Evolutionary conservation across 164 flowering plant species (phyloP).

Genomic region (Protea cynaroides): DNA sequence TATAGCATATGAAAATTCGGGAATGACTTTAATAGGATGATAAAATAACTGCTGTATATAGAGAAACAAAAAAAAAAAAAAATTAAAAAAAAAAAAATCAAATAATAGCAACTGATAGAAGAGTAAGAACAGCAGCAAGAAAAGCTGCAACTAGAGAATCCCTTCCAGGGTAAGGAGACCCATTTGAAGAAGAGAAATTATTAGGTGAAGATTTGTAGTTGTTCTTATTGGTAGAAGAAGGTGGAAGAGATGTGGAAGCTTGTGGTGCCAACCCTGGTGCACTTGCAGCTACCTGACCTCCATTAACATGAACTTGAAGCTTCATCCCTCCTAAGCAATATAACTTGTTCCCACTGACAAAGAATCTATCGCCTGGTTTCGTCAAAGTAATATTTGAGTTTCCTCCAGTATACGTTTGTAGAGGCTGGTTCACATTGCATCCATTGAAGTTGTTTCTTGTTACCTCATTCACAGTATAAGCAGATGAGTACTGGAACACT

Average conservation of each 20-base stretch:
- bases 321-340: conserved; percentile 65
- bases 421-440: conserved; percentile 37
- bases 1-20: too few species aligned
- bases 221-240: conserved; percentile 35
- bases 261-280: conserved; percentile 21
- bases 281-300: conserved; percentile 12
- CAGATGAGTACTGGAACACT: conserved; percentile 72
- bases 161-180: conserved; percentile 10
- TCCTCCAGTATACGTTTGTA: conserved; percentile 26
- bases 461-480: conserved; percentile 41
- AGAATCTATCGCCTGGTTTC: conserved; percentile 36
- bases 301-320: conserved; percentile 30
- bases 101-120: conserved; percentile 4
- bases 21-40: too few species aligned
- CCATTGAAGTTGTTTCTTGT: conserved; percentile 22
- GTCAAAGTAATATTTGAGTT: conserved; percentile 42
- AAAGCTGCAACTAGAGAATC: conserved; percentile 10
- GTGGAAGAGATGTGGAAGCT: conserved; percentile 10
- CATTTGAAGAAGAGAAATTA: conserved; percentile 22
- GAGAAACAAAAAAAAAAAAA: too few species aligned
- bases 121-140: conserved; percentile 14
- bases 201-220: conserved; percentile 16
- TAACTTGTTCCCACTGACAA: conserved; percentile 41
- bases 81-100: background rate
- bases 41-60: too few species aligned